A percentile compares a stretch with the other conserved stretches of the same genome.
Evolutionary conservation across 768 basidiomycete species (phyloP).

Genomic region (Suillus subaureus): DNA sequence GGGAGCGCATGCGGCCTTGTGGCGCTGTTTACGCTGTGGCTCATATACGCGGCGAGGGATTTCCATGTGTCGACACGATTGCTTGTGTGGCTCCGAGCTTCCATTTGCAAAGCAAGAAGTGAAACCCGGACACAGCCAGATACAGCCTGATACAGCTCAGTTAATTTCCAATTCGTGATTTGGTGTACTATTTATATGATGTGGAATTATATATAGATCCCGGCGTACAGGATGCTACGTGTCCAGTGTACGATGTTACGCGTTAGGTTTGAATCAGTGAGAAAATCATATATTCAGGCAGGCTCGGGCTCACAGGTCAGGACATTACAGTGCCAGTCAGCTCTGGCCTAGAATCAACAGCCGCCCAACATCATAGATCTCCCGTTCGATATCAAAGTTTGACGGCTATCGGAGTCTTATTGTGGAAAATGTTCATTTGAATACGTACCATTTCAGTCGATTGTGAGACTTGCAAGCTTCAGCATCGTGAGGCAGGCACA

Average conservation of each 20-base stretch:
- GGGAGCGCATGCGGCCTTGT: conserved; percentile 21
- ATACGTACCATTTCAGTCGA: neutral
- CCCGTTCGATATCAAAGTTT: neutral
- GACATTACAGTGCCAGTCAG: neutral
- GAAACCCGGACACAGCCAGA: neutral
- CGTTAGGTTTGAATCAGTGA: neutral
- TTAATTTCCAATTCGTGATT: neutral
- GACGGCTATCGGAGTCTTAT: neutral
- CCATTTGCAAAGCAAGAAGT: neutral
- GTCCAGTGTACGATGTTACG: neutral
- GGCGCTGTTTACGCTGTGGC: conserved; percentile 25
- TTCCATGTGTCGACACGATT: conserved; percentile 1
- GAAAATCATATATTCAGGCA: neutral
- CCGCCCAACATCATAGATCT: neutral
- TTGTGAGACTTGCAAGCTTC: neutral
- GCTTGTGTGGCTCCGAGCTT: neutral
- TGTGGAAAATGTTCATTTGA: neutral
- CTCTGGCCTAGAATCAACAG: neutral
- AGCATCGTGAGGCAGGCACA: neutral
- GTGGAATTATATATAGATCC: neutral
- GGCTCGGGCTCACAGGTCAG: neutral
- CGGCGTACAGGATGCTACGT: neutral
- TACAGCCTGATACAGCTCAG: neutral
- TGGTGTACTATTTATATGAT: neutral
- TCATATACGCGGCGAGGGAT: conserved; percentile 4